Base-by-base conservation (phyloP, 495 filamentous ascomycete genomes). In the Baudoinia panamericana region DNA sequence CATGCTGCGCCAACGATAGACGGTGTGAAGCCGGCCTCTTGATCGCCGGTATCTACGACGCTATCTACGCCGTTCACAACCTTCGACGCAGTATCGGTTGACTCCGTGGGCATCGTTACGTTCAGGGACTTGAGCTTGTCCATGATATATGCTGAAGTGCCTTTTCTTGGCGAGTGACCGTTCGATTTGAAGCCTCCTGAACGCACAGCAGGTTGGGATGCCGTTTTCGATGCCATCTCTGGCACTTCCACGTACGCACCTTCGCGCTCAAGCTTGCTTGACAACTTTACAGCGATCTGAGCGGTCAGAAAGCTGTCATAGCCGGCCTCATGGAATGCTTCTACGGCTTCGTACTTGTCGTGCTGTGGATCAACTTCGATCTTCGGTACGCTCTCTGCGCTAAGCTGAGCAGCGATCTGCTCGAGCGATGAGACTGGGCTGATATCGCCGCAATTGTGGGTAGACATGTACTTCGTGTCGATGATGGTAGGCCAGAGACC, bases 391-490 rank as follows among this genome's bases (percentile, higher is more conserved):
- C 48, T 31, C 23, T 69, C 56, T 3, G 45, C 41, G 10, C 53
- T 41, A 18, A 75, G 53, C 27, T 53, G 58, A 17, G 59, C 45
- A 36, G 68, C 63, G 29, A 77, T 59, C 15, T 69, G 61, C 24
- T 68, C 58, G 24, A 81, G 51, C 12, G 70, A 70, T 2, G 70
- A 63, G 15, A 50, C 56, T 38, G 67, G 62, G 9, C 72, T 67
- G 12, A 64, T 66, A 17, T 63, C 64, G 28, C 68, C 64, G 53
- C 64, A 63, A 51, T 64, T 62, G 43, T 71, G 63, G 5, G 73
- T 77, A 15, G 73, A 70, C 39, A 93, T 65, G 45, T 76, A 85
- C 51, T 88, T 88, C 0, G 83, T 88, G 50, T 92, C 84, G 5
- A 85, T 60, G 12, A 90, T 57, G 13, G 67, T 38, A 0, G 84